These are phyloP conservation scores for Gnaphalium uliginosum DNA, from an alignment of 129 eudicot species.

Conservation along the genomic window DNA sequence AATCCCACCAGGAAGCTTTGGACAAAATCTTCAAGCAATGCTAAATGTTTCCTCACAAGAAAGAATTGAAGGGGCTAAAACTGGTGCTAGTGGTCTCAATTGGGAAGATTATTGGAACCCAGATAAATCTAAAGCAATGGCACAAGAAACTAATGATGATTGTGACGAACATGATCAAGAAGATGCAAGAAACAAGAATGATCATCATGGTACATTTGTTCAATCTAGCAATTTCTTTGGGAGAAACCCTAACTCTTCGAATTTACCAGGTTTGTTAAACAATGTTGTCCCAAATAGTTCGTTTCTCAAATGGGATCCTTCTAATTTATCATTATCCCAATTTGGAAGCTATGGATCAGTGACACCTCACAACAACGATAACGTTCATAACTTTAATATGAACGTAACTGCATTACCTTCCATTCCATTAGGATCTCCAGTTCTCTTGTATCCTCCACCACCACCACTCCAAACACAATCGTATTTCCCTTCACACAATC, in stretches of 20 bases:
- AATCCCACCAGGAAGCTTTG: constrained; percentile 60
- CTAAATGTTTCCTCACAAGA: constrained; percentile 30
- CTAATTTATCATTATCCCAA: constrained; percentile 51
- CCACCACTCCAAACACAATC: constrained; percentile 33
- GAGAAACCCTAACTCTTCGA: constrained; percentile 42
- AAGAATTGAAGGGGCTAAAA: constrained; percentile 23
- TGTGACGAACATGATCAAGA: constrained; percentile 30
- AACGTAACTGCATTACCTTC: constrained; percentile 25
- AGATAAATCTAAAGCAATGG: constrained; percentile 39
- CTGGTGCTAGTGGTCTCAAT: constrained; percentile 28
- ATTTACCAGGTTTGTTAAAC: constrained; percentile 44
- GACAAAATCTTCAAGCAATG: constrained; percentile 38
- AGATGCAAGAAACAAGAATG: constrained; percentile 35
- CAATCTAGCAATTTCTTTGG: constrained; percentile 40
- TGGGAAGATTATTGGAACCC: constrained; percentile 43
- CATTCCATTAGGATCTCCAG: constrained; percentile 43
- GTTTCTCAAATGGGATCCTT: constrained; percentile 65
- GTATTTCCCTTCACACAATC: constrained; percentile 42
- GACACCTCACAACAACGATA: constrained; percentile 18
- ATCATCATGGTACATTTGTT: constrained; percentile 36
- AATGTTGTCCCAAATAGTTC: constrained; percentile 44
- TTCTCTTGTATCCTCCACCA: constrained; percentile 40
- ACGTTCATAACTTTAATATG: constrained; percentile 43
- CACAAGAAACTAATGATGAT: constrained; percentile 18
- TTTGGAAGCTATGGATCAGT: constrained; percentile 35